Conservation (phyloP, 371 early-diverging fungal genomes). For the Modicella reniformis region DNA sequence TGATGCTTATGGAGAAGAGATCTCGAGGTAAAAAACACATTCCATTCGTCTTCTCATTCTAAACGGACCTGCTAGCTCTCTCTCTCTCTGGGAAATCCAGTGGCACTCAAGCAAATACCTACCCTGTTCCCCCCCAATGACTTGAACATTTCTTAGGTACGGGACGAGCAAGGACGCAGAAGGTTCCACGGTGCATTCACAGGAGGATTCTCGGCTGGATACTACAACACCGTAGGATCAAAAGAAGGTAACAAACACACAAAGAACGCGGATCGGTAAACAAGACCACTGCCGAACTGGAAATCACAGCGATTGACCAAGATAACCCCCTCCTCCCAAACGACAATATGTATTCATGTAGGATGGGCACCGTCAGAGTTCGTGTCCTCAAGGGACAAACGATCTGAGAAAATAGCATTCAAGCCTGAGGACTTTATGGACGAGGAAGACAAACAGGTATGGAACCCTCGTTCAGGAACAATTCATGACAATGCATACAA, state of each 20-base stretch:
- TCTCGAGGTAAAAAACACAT: conserved; percentile 47
- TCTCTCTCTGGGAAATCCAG: too few relatives aligned
- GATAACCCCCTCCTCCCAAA: neutral
- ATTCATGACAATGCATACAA: too few relatives aligned
- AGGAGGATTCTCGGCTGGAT: conserved; percentile 94
- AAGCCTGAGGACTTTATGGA: conserved; percentile 92
- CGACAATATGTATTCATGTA: conserved; percentile 32
- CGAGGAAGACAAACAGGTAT: conserved; percentile 84
- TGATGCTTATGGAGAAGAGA: conserved; percentile 37
- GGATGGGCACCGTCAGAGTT: conserved; percentile 84
- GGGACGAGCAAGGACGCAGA: conserved; percentile 86
- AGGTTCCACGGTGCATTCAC: conserved; percentile 95
- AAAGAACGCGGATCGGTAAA: neutral
- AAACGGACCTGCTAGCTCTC: too few relatives aligned
- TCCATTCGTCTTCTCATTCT: too few relatives aligned
- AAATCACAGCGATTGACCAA: neutral
- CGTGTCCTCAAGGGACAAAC: conserved; percentile 68
- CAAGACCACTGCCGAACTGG: neutral
- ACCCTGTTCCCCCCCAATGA: neutral
- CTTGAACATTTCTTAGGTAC: conserved; percentile 57
- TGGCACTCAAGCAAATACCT: neutral
- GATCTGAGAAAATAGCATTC: conserved; percentile 57
- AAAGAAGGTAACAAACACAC: conserved; percentile 79
- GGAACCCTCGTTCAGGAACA: neutral
- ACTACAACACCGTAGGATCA: conserved; percentile 93